Conservation (phyloP, 208 protist genomes). For the Acanthamoeba divionensis region DNA sequence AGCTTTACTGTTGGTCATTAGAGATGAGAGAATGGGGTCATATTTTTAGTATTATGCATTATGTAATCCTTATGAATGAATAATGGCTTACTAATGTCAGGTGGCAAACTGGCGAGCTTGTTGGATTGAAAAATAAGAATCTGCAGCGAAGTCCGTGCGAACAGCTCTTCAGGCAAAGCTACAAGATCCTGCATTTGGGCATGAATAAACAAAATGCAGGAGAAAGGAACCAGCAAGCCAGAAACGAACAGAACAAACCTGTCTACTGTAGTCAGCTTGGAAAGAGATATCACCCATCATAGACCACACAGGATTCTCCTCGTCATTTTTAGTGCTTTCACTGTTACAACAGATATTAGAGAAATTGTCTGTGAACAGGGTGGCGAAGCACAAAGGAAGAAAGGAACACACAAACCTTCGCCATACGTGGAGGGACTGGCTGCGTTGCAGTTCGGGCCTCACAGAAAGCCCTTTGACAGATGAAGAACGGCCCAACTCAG, state of each 20-base stretch:
- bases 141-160: not conserved
- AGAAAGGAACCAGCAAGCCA: no score
- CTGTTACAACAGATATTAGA: no score
- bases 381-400: no score
- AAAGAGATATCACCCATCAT: constrained; percentile 49
- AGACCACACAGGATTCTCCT: not conserved
- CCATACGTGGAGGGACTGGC: constrained; percentile 39
- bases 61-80: not conserved
- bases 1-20: not conserved
- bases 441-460: constrained; percentile 1
- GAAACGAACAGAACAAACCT: no score
- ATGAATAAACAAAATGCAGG: no score
- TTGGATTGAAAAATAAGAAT: constrained; percentile 20
- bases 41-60: not conserved
- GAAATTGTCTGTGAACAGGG: no score
- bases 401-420: not conserved
- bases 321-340: not conserved
- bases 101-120: not conserved
- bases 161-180: constrained; percentile 6
- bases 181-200: constrained; percentile 10
- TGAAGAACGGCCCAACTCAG: constrained; percentile 7
- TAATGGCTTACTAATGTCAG: not conserved
- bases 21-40: not conserved
- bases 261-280: not conserved
- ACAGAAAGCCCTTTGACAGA: not conserved